These are phyloP conservation scores for Elsinoe australis DNA, from an alignment of 2,329 filamentous ascomycete species.

Conservation along the genomic window DNA sequence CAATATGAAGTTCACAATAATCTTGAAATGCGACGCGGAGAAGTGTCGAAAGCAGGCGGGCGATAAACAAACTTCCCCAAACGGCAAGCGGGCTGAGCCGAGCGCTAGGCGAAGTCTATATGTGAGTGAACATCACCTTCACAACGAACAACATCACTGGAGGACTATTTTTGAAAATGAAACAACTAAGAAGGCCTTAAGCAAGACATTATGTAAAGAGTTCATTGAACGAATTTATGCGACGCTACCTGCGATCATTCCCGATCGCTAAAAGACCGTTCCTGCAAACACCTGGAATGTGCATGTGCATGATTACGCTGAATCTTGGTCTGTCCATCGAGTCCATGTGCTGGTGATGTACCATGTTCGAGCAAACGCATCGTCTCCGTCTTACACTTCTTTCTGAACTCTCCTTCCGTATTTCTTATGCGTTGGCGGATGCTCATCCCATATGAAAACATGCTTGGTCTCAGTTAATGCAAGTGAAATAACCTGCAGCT, in stretches of 20 bases:
- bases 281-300: slow-evolving; percentile 3
- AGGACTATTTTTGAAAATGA: too few species aligned
- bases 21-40: not conserved
- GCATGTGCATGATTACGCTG: slow-evolving; percentile 2
- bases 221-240: slow-evolving; percentile 11
- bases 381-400: not conserved
- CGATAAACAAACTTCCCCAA: slow-evolving; percentile 15
- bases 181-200: not conserved
- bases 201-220: not conserved
- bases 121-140: too few species aligned
- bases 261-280: slow-evolving; percentile 7
- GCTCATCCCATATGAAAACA: too few species aligned
- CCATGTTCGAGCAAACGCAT: not conserved
- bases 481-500: too few species aligned
- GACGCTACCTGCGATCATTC: slow-evolving; percentile 4
- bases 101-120: not conserved
- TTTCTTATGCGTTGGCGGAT: too few species aligned
- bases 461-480: too few species aligned
- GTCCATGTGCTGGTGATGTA: not conserved
- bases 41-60: not conserved
- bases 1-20: too few species aligned
- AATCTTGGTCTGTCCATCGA: not conserved
- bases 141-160: too few species aligned
- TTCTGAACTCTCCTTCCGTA: not conserved
- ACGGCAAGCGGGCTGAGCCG: not conserved